These are phyloP conservation scores for Gracilaria vermiculophylla DNA, from an alignment of 23 red algal species.

Conservation along the genomic window DNA sequence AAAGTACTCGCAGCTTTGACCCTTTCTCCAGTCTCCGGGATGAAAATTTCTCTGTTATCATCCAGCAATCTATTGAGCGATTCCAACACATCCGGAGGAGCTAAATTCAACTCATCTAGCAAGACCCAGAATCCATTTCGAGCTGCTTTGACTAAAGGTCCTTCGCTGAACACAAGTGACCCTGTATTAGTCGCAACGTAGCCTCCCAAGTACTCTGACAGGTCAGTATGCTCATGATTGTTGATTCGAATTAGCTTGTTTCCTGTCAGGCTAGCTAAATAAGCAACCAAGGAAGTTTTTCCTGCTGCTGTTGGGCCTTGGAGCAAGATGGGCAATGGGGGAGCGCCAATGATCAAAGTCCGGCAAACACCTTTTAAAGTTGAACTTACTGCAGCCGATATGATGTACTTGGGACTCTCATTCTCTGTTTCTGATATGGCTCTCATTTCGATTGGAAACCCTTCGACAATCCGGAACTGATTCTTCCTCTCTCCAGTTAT, in stretches of 20 bases:
- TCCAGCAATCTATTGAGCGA: constrained; percentile 95
- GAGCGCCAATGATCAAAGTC: constrained; percentile 55
- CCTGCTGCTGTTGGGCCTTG: constrained; percentile 92
- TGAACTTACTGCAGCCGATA: constrained; percentile 60
- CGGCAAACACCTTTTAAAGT: constrained; percentile 77
- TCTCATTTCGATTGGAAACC: neutral
- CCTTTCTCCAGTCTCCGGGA: constrained; percentile 85
- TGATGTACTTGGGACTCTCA: constrained; percentile 44
- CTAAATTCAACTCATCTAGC: constrained; percentile 96
- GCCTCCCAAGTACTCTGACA: constrained; percentile 91
- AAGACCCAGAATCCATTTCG: constrained; percentile 85
- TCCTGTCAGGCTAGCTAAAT: constrained; percentile 75
- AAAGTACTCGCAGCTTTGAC: constrained; percentile 74
- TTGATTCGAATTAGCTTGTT: constrained; percentile 88
- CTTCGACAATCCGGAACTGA: neutral
- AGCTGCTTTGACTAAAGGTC: constrained; percentile 81
- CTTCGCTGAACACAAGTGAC: constrained; percentile 75
- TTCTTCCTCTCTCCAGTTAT: neutral
- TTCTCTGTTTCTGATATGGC: neutral
- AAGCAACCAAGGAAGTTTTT: constrained; percentile 88
- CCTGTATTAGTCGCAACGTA: constrained; percentile 73
- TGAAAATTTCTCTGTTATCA: constrained; percentile 90
- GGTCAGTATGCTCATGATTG: constrained; percentile 97
- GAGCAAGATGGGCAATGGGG: constrained; percentile 70
- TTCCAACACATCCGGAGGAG: constrained; percentile 89